Base-by-base conservation (phyloP, 805 yeast genomes). In the Monosporozyma aerobia region DNA sequence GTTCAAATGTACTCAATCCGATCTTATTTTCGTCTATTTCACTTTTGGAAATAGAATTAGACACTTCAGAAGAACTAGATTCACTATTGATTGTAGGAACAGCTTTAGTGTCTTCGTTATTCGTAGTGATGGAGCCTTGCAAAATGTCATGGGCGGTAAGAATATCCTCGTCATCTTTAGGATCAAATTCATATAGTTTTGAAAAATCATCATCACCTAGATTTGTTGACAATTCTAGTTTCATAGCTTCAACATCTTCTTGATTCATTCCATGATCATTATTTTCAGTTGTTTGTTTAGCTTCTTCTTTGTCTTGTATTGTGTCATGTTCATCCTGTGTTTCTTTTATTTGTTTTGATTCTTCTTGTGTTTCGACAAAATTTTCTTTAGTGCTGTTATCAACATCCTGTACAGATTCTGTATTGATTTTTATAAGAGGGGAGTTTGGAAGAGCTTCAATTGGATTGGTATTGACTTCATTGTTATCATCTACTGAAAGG, bases 111-210 rank as follows among this genome's bases (percentile, higher is more conserved):
- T 48, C 44, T 25, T 22, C 7, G 39, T 40, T 25, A 13, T 16
- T 37, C 6, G 49, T 52, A 7, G 22, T 22, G 10, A 55, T 50
- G 7, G 51, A 11, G 2, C 47, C 56, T 19, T 51, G 48, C 23
- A 53, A 32, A 9, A 60, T 51, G 16, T 59, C 60, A 51, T 54
- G 48, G 3, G 60, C 50, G 22, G 57, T 46, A 27, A 59, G 58
- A 32, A 62, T 35, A 25, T 60, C 60, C 37, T 67, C 70, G 49
- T 40, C 69, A 51, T 63, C 57, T 53, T 65, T 65, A 13, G 65
- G 57, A 51, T 68, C 68, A 47, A 69, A 59, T 40, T 63, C 70
- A 30, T 66, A 51, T 14, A 69, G 53, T 51, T 63, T 67, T 14
- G 68, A 63, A 50, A 67, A 62, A 44, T 63, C 65, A 47, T 63